phyloP scores from a whole-genome alignment of 169 alveolate species.

The Plasmodium sp. region DNA sequence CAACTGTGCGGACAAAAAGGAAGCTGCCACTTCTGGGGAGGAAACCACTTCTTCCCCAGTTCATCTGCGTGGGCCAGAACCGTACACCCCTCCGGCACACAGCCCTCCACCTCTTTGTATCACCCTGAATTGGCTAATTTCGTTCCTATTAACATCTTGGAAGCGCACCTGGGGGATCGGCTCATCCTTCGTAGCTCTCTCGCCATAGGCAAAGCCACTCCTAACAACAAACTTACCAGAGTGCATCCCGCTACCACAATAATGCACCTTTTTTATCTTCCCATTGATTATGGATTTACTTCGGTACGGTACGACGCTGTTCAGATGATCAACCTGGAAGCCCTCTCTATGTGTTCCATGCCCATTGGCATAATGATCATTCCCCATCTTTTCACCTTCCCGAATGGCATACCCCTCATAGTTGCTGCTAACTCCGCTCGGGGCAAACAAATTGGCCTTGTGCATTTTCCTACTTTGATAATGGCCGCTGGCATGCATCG shows the following conservation, averaged over 20 bases:
- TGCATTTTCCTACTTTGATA: constrained; percentile 41
- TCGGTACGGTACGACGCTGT: constrained; percentile 1
- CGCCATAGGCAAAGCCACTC: not conserved
- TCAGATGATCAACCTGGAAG: not conserved
- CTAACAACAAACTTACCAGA: not conserved
- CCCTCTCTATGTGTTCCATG: not conserved
- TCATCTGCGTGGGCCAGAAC: not conserved
- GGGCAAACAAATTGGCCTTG: constrained; percentile 40
- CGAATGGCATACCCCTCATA: not conserved
- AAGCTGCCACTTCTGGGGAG: not conserved
- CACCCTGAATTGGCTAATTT: not conserved
- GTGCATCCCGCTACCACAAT: not conserved
- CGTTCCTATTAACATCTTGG: not conserved
- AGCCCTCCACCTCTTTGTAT: not conserved
- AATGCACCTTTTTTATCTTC: not conserved
- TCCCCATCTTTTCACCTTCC: not conserved
- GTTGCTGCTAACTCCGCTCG: not conserved
- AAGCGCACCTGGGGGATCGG: not conserved
- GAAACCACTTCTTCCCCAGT: not conserved
- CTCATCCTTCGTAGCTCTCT: not conserved
- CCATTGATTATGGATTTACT: not conserved
- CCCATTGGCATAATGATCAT: not conserved
- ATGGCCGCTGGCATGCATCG: not conserved
- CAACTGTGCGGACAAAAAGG: not conserved
- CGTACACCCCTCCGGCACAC: not conserved